Evolutionary conservation across 768 basidiomycete genomes (phyloP), one percentile per base, ranked within the genome.

Genomic region (Lactarius vividus): DNA sequence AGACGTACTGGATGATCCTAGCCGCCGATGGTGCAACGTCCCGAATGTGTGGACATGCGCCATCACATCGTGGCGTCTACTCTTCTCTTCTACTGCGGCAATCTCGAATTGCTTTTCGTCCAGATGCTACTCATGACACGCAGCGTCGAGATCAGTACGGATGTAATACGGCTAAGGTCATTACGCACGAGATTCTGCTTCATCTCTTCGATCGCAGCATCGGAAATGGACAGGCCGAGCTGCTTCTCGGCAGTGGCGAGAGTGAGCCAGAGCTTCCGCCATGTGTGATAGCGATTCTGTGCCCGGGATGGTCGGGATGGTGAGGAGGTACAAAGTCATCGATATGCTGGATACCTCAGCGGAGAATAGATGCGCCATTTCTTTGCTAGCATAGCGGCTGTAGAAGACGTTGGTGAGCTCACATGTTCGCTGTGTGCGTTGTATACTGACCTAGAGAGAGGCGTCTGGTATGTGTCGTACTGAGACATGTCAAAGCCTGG

Each of bases 21-120:
- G 95, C 95, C 29, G 96, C 96, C 39, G 92, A 91, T 10, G 96
- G 96, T 1, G 96, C 96, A 60, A 96, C 55, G 83, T 84, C 6
- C 96, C 96, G 75, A 98, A 99, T 4, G 96, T 97, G 78, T 98
- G 94, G 53, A 99, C 97, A 74, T 99, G 97, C 0, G 97, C 97
- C 97, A 99, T 99, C 53, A 99, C 97, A 77, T 99, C 97, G 79
- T 99, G 97, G 15, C 97, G 84, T 29, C 97, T 81, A 78, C 94
- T 97, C 81, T 97, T 98, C 79, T 99, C 97, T 76, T 99, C 97
- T 62, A 84, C 79, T 0, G 94, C 96, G 1, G 97, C 97, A 61
- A 92, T 82, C 69, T 88, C 89, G 73, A 98, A 96, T 79, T 99
- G 97, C 57, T 89, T 85, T 13, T 85, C 88, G 63, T 94, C 94